phyloP scores from a whole-genome alignment of 2,329 filamentous ascomycete species.

The Ophiostoma pallidulum region DNA sequence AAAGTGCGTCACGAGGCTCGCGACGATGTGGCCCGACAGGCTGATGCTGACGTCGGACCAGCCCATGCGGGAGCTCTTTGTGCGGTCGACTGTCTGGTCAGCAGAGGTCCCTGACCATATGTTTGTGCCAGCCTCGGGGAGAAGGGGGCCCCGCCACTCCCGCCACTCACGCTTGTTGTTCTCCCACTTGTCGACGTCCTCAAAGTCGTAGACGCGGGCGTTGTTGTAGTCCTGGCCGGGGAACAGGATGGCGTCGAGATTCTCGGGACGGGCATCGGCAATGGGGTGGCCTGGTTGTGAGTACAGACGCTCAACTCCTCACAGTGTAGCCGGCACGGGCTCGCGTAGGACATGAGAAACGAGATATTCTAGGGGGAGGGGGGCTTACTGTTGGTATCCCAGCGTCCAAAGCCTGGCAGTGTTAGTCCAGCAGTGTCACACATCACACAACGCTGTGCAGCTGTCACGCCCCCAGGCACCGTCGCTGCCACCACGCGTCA shows the following conservation, averaged over 20 bases:
- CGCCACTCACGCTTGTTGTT: slow-evolving; percentile 59
- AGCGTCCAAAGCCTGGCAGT: slow-evolving; percentile 62
- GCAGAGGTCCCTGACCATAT: too few relatives aligned
- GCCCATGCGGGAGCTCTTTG: slow-evolving; percentile 74
- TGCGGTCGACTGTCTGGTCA: slow-evolving; percentile 53
- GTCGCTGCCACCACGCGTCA: not conserved
- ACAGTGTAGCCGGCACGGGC: too few relatives aligned
- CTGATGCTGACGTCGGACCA: slow-evolving; percentile 83
- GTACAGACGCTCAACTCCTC: too few relatives aligned
- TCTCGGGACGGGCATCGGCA: slow-evolving; percentile 69
- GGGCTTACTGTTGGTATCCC: slow-evolving; percentile 71
- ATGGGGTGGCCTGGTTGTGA: slow-evolving; percentile 56
- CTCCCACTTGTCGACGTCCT: slow-evolving; percentile 67
- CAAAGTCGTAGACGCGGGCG: slow-evolving; percentile 72
- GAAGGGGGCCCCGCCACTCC: too few relatives aligned
- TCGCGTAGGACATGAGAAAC: too few relatives aligned
- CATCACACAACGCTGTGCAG: too few relatives aligned
- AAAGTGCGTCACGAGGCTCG: slow-evolving; percentile 70
- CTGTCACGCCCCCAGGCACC: not conserved
- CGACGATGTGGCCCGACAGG: slow-evolving; percentile 62
- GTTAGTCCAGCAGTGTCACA: too few relatives aligned
- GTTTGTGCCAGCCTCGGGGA: too few relatives aligned
- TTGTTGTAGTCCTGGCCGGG: slow-evolving; percentile 94
- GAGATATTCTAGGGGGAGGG: too few relatives aligned
- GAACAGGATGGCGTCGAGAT: slow-evolving; percentile 68